phyloP scores from a whole-genome alignment of 2,329 filamentous ascomycete genomes.

The Magnaporthales sp. region DNA sequence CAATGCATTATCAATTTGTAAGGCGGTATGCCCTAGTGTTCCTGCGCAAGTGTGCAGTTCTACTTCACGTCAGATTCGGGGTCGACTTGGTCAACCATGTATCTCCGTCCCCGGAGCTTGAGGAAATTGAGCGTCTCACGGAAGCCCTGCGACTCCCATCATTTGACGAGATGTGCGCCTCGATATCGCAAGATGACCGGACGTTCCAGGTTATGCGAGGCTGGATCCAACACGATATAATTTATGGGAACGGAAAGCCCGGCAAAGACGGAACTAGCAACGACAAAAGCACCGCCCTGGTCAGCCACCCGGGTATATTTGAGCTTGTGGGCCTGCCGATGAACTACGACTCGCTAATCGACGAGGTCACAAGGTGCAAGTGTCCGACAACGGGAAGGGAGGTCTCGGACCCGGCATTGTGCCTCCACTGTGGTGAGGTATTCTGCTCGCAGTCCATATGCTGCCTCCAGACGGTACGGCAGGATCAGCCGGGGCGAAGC shows the following conservation, averaged over 20 bases:
- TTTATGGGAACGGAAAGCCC: constrained; percentile 20
- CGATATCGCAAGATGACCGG: constrained; percentile 32
- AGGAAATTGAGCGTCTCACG: constrained; percentile 77
- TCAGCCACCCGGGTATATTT: constrained; percentile 83
- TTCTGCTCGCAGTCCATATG: constrained; percentile 93
- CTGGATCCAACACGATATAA: constrained; percentile 59
- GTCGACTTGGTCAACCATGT: constrained; percentile 74
- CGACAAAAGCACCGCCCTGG: constrained; percentile 27
- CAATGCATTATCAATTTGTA: constrained; percentile 51
- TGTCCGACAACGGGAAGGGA: constrained; percentile 91
- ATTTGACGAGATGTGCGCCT: constrained; percentile 68
- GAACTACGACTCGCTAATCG: constrained; percentile 86
- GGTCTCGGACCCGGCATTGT: constrained; percentile 81
- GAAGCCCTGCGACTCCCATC: constrained; percentile 66
- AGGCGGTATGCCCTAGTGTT: constrained; percentile 85
- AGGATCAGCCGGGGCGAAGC: constrained; percentile 29
- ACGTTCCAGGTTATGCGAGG: constrained; percentile 43
- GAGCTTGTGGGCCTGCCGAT: constrained; percentile 88
- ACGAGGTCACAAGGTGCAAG: constrained; percentile 74
- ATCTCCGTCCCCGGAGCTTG: constrained; percentile 51
- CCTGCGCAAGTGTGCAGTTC: constrained; percentile 73
- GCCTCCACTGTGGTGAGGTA: constrained; percentile 92
- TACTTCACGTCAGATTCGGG: constrained; percentile 81
- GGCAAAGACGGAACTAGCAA: constrained; percentile 3
- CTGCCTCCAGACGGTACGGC: constrained; percentile 59